Evolutionary conservation across 2,329 filamentous ascomycete species (phyloP).

Genomic region (Pyrenophora graminea): DNA sequence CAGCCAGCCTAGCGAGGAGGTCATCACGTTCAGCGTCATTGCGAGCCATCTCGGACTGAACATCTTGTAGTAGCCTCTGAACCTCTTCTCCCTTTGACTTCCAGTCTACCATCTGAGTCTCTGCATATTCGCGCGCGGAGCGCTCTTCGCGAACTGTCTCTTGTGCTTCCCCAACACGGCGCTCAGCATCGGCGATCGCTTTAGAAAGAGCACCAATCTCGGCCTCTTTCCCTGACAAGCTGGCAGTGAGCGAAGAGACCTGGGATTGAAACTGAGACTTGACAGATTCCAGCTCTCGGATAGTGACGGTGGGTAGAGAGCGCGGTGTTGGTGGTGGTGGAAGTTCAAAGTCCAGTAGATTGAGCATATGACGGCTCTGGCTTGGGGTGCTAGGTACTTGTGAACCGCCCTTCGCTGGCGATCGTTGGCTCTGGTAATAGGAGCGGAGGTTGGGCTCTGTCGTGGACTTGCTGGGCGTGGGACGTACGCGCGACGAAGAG

Average conservation of each 20-base stretch:
- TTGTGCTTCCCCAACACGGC: constrained; percentile 82
- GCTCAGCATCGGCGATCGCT: constrained; percentile 87
- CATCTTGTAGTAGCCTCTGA: constrained; percentile 76
- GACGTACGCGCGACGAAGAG: constrained; percentile 44
- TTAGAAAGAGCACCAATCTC: constrained; percentile 86
- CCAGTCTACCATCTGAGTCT: constrained; percentile 79
- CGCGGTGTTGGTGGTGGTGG: constrained; percentile 91
- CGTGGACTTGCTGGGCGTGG: constrained; percentile 58
- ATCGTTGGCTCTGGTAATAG: constrained; percentile 41
- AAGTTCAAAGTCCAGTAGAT: constrained; percentile 80
- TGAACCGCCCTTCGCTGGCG: constrained; percentile 35
- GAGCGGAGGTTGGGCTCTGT: constrained; percentile 56
- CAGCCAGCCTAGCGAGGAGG: constrained; percentile 72
- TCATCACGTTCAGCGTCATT: constrained; percentile 81
- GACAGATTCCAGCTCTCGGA: constrained; percentile 87
- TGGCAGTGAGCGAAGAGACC: constrained; percentile 91
- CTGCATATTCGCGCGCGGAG: constrained; percentile 69
- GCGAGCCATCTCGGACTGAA: constrained; percentile 79
- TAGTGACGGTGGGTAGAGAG: constrained; percentile 86
- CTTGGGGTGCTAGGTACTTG: constrained; percentile 37
- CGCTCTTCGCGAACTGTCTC: constrained; percentile 82
- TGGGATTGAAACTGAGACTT: constrained; percentile 91
- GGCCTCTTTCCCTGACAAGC: constrained; percentile 88
- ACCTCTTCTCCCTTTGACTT: constrained; percentile 84
- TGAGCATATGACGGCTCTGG: constrained; percentile 40